Evolutionary conservation across 306 rosid species (phyloP).

Genomic region (Ammopiptanthus mongolicus): DNA sequence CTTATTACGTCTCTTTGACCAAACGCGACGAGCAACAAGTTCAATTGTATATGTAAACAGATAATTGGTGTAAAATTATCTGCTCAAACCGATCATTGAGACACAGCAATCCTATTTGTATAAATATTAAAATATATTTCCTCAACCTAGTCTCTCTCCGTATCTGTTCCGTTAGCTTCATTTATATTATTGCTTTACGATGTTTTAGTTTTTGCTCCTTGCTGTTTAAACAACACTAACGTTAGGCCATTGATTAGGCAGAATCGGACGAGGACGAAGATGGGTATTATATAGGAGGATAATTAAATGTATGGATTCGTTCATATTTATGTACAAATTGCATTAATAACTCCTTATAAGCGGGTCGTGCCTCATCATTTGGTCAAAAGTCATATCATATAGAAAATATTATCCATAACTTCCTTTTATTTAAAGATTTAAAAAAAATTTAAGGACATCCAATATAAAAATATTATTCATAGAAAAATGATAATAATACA

Average conservation of each 20-base stretch:
- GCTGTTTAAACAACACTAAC: background rate
- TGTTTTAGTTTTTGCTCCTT: background rate
- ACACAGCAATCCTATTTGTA: background rate
- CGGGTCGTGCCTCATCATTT: background rate
- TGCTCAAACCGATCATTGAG: background rate
- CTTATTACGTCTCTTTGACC: background rate
- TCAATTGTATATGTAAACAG: background rate
- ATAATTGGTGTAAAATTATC: background rate
- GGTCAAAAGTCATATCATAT: conserved; percentile 14
- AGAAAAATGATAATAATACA: too few species aligned
- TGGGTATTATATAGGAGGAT: background rate
- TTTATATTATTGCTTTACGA: background rate
- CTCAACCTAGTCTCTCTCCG: background rate
- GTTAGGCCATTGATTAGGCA: background rate
- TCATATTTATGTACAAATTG: background rate
- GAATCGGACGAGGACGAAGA: background rate
- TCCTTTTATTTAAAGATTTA: background rate
- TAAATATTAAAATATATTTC: background rate
- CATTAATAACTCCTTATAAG: background rate
- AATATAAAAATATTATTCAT: conserved; percentile 10
- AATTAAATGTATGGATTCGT: background rate
- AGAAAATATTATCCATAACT: conserved; percentile 16
- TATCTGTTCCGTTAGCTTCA: background rate
- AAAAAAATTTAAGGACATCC: background rate
- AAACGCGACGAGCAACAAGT: background rate